A percentile compares a stretch with the other conserved stretches of the same genome.
These are phyloP conservation scores for Venturia pyrina DNA, from an alignment of 2,329 filamentous ascomycete species.

Conservation along the genomic window DNA sequence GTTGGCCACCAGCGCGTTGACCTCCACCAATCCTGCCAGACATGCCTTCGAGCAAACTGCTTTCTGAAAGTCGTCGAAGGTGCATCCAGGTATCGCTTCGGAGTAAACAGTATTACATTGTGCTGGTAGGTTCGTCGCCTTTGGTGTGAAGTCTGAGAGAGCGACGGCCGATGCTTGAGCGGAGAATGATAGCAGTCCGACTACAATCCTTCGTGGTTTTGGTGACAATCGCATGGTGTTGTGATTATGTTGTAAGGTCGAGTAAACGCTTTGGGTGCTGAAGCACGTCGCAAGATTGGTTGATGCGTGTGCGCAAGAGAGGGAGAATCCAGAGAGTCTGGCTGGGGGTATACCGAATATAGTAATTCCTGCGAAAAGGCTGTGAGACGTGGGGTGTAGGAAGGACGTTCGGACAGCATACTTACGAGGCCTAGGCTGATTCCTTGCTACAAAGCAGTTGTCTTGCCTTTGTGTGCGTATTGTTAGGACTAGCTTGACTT, in stretches of 20 bases:
- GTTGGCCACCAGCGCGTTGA: slow-evolving; percentile 24
- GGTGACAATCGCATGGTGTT: slow-evolving; percentile 2
- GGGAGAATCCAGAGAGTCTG: neutral
- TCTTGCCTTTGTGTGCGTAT: neutral
- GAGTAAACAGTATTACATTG: slow-evolving; percentile 33
- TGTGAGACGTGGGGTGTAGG: slow-evolving; percentile 4
- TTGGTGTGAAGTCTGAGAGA: slow-evolving; percentile 35
- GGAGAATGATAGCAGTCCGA: slow-evolving; percentile 19
- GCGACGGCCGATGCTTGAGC: slow-evolving; percentile 27
- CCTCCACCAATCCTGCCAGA: slow-evolving; percentile 28
- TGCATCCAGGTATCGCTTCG: slow-evolving; percentile 30
- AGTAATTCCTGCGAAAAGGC: neutral
- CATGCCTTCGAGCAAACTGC: slow-evolving; percentile 26
- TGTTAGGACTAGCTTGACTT: neutral
- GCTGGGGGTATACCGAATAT: slow-evolving; percentile 1
- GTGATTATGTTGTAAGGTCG: neutral
- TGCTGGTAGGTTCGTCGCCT: slow-evolving; percentile 28
- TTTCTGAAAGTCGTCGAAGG: slow-evolving; percentile 28
- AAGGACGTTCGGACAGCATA: neutral
- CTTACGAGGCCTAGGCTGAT: neutral
- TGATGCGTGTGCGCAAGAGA: slow-evolving; percentile 1
- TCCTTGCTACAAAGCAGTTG: neutral
- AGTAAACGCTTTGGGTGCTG: slow-evolving; percentile 4
- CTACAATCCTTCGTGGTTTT: slow-evolving; percentile 13
- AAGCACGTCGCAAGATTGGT: slow-evolving; percentile 1